Percentiles rank a stretch among this genome's conserved stretches.
Conservation (phyloP, 192 early-diverging fungal species). For the Coemansia sp. region DNA sequence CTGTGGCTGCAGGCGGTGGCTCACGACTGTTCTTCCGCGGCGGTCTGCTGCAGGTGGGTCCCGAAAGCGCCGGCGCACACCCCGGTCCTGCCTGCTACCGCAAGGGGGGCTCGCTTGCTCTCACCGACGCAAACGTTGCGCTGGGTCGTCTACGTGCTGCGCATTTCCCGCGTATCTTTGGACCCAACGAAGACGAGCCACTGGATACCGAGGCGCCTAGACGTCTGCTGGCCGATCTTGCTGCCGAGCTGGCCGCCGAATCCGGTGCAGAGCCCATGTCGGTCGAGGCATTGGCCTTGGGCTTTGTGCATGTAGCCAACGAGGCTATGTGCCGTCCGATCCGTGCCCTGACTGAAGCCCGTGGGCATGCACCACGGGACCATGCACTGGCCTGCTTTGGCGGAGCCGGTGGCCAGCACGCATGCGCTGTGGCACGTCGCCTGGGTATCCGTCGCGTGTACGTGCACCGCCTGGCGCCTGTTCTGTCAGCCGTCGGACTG, state of each 20-base stretch:
- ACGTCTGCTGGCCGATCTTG: conserved; percentile 62
- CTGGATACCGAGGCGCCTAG: conserved; percentile 66
- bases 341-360: conserved; percentile 85
- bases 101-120: conserved; percentile 85
- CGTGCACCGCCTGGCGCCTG: conserved; percentile 84
- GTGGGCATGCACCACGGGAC: conserved; percentile 79
- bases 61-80: conserved; percentile 87
- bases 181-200: conserved; percentile 73
- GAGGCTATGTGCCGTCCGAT: conserved; percentile 97
- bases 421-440: conserved; percentile 84
- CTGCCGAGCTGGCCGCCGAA: conserved; percentile 60
- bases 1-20: conserved; percentile 95
- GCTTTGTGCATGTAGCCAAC: conserved; percentile 94
- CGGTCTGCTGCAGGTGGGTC: conserved; percentile 92
- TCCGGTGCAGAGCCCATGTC: conserved; percentile 57
- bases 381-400: conserved; percentile 92
- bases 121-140: conserved; percentile 92
- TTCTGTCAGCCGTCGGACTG: conserved; percentile 93
- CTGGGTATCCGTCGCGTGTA: conserved; percentile 83
- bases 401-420: conserved; percentile 95
- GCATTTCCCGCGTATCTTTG: conserved; percentile 96
- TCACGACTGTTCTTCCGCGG: conserved; percentile 89
- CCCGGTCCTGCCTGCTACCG: conserved; percentile 97
- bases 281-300: conserved; percentile 85
- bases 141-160: conserved; percentile 80